Percentiles rank a stretch among this genome's conserved stretches.
Evolutionary conservation across 1,139 yeast genomes (phyloP).

Genomic region (Yamadazyma dushanensis): DNA sequence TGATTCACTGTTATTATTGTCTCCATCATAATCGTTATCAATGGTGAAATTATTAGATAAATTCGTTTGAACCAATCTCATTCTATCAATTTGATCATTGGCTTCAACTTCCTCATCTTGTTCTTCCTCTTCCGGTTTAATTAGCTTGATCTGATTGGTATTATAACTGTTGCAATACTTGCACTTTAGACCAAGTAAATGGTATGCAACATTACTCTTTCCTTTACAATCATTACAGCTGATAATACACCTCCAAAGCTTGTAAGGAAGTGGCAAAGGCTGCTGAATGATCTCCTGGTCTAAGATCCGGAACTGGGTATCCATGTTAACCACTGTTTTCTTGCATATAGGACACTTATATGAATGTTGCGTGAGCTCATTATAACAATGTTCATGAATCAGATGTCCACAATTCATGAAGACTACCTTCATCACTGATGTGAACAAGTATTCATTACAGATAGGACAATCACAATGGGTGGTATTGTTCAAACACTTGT

Average conservation of each 20-base stretch:
- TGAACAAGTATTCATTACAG: conserved; percentile 88
- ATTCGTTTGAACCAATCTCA: conserved; percentile 31
- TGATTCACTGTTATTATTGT: conserved; percentile 15
- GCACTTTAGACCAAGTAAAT: conserved; percentile 84
- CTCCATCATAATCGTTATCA: conserved; percentile 28
- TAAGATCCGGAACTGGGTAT: conserved; percentile 78
- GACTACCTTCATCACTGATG: conserved; percentile 80
- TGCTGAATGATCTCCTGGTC: conserved; percentile 80
- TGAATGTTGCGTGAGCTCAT: conserved; percentile 73
- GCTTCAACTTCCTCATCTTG: conserved; percentile 23
- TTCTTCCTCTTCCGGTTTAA: conserved; percentile 55
- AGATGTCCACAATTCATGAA: conserved; percentile 96
- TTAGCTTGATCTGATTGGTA: conserved; percentile 68
- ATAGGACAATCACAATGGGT: conserved; percentile 93
- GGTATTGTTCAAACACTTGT: conserved; percentile 80
- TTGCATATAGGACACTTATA: conserved; percentile 92
- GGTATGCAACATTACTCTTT: conserved; percentile 73
- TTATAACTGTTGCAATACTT: conserved; percentile 84
- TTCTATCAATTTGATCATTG: conserved; percentile 25
- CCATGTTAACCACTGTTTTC: conserved; percentile 81
- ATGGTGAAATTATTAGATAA: conserved; percentile 41
- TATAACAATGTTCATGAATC: conserved; percentile 82
- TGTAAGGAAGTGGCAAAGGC: conserved; percentile 79
- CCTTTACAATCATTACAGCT: conserved; percentile 91
- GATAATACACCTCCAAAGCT: conserved; percentile 71